phyloP scores from a whole-genome alignment of 2,329 filamentous ascomycete genomes.

The Cordyceps javanica region DNA sequence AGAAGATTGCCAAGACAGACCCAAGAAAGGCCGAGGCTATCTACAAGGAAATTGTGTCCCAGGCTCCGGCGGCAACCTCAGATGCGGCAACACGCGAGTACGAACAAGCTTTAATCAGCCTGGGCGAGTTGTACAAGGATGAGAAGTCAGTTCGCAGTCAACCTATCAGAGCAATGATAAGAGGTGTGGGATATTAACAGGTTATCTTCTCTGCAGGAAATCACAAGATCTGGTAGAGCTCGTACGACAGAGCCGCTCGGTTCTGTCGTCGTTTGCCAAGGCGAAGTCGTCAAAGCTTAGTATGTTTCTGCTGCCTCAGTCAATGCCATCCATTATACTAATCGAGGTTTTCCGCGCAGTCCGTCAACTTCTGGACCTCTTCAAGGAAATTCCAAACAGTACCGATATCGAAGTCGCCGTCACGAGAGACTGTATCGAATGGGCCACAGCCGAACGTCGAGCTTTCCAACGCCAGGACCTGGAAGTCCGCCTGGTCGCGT shows the following conservation, averaged over 20 bases:
- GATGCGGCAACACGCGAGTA: slow-evolving; percentile 88
- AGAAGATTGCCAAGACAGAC: slow-evolving; percentile 74
- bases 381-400: slow-evolving; percentile 88
- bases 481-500: slow-evolving; percentile 85
- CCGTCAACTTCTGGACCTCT: slow-evolving; percentile 92
- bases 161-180: not conserved
- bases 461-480: slow-evolving; percentile 97
- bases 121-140: slow-evolving; percentile 91
- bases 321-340: not conserved
- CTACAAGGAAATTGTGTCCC: slow-evolving; percentile 85
- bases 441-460: slow-evolving; percentile 90
- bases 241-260: slow-evolving; percentile 81
- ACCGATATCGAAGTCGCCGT: slow-evolving; percentile 90
- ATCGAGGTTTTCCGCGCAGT: slow-evolving; percentile 47
- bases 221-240: slow-evolving; percentile 81
- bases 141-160: slow-evolving; percentile 55
- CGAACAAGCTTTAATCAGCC: slow-evolving; percentile 76
- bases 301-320: slow-evolving; percentile 40
- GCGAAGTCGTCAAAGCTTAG: slow-evolving; percentile 97
- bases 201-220: slow-evolving; percentile 45
- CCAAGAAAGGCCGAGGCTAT: slow-evolving; percentile 77
- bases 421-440: slow-evolving; percentile 99
- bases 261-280: slow-evolving; percentile 94
- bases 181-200: slow-evolving; percentile 21
- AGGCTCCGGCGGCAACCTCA: slow-evolving; percentile 72